phyloP scores from a whole-genome alignment of 2,329 filamentous ascomycete species.

The Penicillium vulpinum region DNA sequence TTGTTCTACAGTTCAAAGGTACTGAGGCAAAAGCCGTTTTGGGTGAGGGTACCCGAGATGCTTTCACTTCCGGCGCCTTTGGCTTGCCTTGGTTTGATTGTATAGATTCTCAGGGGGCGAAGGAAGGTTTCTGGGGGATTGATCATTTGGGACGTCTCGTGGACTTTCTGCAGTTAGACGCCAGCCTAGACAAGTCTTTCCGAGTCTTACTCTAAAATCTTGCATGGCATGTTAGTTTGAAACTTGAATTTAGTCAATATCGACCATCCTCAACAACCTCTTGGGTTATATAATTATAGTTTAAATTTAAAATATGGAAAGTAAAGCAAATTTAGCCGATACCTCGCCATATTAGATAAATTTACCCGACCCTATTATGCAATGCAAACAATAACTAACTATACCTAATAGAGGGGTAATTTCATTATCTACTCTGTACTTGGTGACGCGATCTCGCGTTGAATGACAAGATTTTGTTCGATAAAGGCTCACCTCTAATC shows the following conservation, averaged over 20 bases:
- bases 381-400: too few relatives aligned
- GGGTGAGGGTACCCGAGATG: conserved; percentile 51
- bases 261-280: neutral
- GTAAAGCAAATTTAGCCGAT: too few relatives aligned
- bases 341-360: neutral
- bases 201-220: conserved; percentile 25
- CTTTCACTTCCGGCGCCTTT: conserved; percentile 58
- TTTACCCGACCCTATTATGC: neutral
- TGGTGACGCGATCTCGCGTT: neutral
- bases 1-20: conserved; percentile 21
- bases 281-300: too few relatives aligned
- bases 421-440: neutral
- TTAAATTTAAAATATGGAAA: neutral
- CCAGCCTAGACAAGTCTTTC: conserved; percentile 27
- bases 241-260: neutral
- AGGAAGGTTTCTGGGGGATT: conserved; percentile 60
- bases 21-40: conserved; percentile 50
- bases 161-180: conserved; percentile 54
- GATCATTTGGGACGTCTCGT: conserved; percentile 60
- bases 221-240: neutral
- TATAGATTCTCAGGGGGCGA: conserved; percentile 55
- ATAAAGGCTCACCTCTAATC: neutral
- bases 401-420: neutral
- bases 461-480: neutral
- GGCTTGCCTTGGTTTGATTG: conserved; percentile 62